Base-by-base conservation (phyloP, 1,139 yeast genomes). In the Debaryomyces psychrophilus region DNA sequence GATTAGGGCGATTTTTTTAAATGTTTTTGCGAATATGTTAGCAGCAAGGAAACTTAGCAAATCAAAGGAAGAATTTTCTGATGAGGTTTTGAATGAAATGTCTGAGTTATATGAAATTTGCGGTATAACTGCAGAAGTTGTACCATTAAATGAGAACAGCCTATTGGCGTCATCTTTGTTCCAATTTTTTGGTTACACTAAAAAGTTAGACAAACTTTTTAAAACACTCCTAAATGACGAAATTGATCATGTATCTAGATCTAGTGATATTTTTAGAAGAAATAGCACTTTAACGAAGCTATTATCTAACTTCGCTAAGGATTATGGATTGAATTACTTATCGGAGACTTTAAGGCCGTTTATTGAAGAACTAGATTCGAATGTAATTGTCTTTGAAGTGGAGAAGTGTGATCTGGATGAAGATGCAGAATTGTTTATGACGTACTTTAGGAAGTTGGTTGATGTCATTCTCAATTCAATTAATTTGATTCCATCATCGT, bases 231-330 rank as follows among this genome's bases (percentile, higher is more conserved):
- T 90, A 17, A 69, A 69, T 18, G 82, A 81, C 48, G 97, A 90
- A 60, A 83, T 89, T 22, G 62, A 71, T 36, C 71, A 68, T 27
- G 83, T 87, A 0, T 67, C 79, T 0, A 77, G 87, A 49, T 79
- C 89, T 11, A 79, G 87, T 31, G 95, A 88, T 58, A 79, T 89
- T 26, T 74, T 90, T 54, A 74, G 97, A 57, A 77, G 95, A 49
- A 90, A 90, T 61, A 85, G 95, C 44, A 87, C 90, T 22, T 86
- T 93, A 35, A 88, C 96, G 0, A 79, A 92, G 57, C 73, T 89
- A 41, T 71, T 89, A 44, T 85, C 92, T 0, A 74, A 87, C 34
- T 83, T 83, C 57, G 87, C 95, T 0, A 82, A 85, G 54, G 72
- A 77, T 20, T 77, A 82, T 53, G 96, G 96, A 0, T 62, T 66